Evolutionary conservation across 805 yeast genomes (phyloP).

Genomic region (Kodamaea fukazawae): DNA sequence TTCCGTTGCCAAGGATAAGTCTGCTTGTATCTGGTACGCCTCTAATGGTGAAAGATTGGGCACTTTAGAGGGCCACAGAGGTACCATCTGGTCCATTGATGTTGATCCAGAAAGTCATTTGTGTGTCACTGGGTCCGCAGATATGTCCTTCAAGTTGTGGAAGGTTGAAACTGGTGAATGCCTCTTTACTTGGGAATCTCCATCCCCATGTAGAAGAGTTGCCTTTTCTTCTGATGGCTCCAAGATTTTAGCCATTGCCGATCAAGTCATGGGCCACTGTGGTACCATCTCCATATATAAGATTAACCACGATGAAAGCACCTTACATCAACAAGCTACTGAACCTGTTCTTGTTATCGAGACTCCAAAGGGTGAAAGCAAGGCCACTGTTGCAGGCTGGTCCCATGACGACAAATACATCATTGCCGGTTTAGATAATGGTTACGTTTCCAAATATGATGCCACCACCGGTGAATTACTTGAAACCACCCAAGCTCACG

Average conservation of each 20-base stretch:
- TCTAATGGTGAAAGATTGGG: constrained; percentile 96
- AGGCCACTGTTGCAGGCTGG: constrained; percentile 85
- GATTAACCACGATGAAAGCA: constrained; percentile 46
- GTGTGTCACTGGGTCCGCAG: constrained; percentile 89
- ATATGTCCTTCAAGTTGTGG: constrained; percentile 84
- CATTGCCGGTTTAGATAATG: constrained; percentile 87
- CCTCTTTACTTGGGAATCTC: constrained; percentile 66
- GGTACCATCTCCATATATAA: constrained; percentile 74
- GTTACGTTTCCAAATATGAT: constrained; percentile 77
- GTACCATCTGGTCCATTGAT: constrained; percentile 95
- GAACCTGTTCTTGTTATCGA: constrained; percentile 60
- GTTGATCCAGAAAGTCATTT: constrained; percentile 66
- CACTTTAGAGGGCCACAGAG: constrained; percentile 77
- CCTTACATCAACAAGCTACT: constrained; percentile 40
- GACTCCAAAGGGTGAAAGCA: constrained; percentile 56
- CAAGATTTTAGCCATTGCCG: constrained; percentile 73
- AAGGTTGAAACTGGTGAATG: constrained; percentile 73
- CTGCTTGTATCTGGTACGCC: constrained; percentile 90
- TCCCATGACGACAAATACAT: constrained; percentile 69
- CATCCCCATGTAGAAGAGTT: constrained; percentile 88
- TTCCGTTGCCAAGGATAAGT: constrained; percentile 87
- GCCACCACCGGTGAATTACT: constrained; percentile 70
- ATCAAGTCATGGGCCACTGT: constrained; percentile 85
- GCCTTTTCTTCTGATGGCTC: constrained; percentile 75
- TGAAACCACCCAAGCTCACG: constrained; percentile 63